phyloP scores from a whole-genome alignment of 75 land plant genomes.

The Cupressus sempervirens region DNA sequence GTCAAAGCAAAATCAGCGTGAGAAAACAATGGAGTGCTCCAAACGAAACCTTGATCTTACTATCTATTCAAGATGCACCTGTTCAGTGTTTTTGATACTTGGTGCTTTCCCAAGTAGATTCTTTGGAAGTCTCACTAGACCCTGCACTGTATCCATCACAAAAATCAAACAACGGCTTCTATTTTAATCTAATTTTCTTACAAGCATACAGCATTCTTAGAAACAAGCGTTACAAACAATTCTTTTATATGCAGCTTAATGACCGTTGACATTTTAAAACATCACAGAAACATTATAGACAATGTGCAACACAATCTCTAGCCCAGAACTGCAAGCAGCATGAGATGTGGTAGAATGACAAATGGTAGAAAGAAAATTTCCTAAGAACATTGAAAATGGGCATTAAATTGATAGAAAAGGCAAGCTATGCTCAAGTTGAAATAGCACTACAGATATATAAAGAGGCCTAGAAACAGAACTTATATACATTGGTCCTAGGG shows the following conservation, averaged over 20 bases:
- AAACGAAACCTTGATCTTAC: not conserved
- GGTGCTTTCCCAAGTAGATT: conserved; percentile 56
- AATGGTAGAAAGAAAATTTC: not conserved
- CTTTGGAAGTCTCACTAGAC: conserved; percentile 51
- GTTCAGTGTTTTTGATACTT: conserved; percentile 56
- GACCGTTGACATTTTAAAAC: not conserved
- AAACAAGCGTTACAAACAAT: not conserved
- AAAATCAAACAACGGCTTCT: conserved; percentile 3
- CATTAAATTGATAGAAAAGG: not conserved
- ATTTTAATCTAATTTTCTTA: not conserved
- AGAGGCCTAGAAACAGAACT: not conserved
- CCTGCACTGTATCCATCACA: not conserved
- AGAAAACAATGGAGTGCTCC: not conserved
- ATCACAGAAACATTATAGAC: not conserved
- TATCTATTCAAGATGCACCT: conserved; percentile 25
- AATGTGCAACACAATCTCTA: not conserved
- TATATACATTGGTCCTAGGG: not conserved
- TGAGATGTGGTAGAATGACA: not conserved
- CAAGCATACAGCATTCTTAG: not conserved
- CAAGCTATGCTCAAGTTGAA: not conserved
- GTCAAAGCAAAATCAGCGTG: conserved; percentile 6
- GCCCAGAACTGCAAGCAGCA: not conserved
- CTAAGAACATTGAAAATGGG: not conserved
- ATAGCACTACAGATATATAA: not conserved
- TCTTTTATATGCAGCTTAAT: no score